phyloP scores from a whole-genome alignment of 1,139 yeast genomes.

The Taphrina communis region DNA sequence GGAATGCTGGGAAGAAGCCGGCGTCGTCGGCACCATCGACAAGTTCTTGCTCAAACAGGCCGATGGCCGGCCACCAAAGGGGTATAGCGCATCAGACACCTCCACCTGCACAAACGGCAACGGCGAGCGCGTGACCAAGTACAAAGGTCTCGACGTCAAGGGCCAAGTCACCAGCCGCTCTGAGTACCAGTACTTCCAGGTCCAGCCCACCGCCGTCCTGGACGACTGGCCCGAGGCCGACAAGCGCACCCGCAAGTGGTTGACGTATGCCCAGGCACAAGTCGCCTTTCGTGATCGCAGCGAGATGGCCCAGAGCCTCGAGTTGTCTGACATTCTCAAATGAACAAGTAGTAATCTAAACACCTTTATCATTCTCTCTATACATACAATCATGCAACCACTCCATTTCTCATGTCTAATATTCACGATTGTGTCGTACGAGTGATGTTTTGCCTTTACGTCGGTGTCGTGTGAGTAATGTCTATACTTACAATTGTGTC shows the following conservation, averaged over 20 bases:
- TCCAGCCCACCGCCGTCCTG: conserved; percentile 31
- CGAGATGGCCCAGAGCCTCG: conserved; percentile 40
- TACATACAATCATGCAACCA: too few species aligned
- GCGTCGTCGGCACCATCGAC: conserved; percentile 56
- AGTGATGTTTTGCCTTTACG: too few species aligned
- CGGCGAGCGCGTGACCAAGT: conserved; percentile 26
- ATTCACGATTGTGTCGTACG: too few species aligned
- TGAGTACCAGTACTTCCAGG: conserved; percentile 42
- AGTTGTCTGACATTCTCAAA: conserved; percentile 19
- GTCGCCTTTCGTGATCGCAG: conserved; percentile 35
- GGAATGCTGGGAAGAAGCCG: conserved; percentile 99
- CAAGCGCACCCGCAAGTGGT: conserved; percentile 43
- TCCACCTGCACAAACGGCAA: conserved; percentile 15
- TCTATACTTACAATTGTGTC: too few species aligned
- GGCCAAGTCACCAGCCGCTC: conserved; percentile 37
- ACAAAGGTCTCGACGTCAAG: conserved; percentile 29
- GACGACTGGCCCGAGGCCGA: conserved; percentile 43
- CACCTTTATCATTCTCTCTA: too few species aligned
- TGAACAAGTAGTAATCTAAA: neutral
- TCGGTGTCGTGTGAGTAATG: too few species aligned
- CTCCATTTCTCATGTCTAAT: too few species aligned
- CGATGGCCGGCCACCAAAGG: conserved; percentile 35
- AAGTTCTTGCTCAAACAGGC: conserved; percentile 21
- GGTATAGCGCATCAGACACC: neutral
- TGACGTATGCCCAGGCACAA: conserved; percentile 43